Evolutionary conservation across 345 rosid genomes (phyloP), one percentile per base, ranked within the genome.

Genomic region (Gossypium thurberi): DNA sequence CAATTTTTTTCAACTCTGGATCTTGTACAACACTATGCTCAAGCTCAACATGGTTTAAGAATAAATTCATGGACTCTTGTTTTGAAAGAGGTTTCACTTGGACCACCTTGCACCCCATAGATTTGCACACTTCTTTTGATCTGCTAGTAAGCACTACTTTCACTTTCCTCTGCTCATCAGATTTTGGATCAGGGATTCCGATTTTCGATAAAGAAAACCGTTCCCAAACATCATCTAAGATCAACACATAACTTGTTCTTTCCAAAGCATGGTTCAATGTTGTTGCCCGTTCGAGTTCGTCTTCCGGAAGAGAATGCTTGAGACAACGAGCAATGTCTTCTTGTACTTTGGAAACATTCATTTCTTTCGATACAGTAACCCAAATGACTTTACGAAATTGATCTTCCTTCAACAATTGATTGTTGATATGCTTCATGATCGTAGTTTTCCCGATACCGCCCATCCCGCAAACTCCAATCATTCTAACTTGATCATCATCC

Each of bases 171-270:
- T 53, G 69, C 44, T 77, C 25, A 42, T 18, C 9, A 4, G 23
- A 4, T 28, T 40, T 58, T 11, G 76, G 80, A 7, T 21, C 55
- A 4, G 80, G 76, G 10, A 77, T 64, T n/a, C 80, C 65, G 0
- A 72, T 61, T 7, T 77, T 68, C 0, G 59, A 53, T 2, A 66
- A 21, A 40, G 69, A 10, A 77, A 77, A 57, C 1, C 7, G 10
- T 21, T 77, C 17, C 76, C 76, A 77, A 11, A 67, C 50, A 73
- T 73, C 76, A 58, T 72, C 80, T n/a, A 77, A 40, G 4, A 73
- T 66, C 73, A 77, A 7, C 6, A 28, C 62, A 8, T 8, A 15
- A 17, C 69, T 50, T 61, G 15, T 76, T 60, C 20, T 13, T 2
- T 20, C n/a, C 62, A 75, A 68, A 9, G 40, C 17, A 6, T 67